Base-by-base conservation (phyloP, 495 filamentous ascomycete species). In the Neurospora sp. region DNA sequence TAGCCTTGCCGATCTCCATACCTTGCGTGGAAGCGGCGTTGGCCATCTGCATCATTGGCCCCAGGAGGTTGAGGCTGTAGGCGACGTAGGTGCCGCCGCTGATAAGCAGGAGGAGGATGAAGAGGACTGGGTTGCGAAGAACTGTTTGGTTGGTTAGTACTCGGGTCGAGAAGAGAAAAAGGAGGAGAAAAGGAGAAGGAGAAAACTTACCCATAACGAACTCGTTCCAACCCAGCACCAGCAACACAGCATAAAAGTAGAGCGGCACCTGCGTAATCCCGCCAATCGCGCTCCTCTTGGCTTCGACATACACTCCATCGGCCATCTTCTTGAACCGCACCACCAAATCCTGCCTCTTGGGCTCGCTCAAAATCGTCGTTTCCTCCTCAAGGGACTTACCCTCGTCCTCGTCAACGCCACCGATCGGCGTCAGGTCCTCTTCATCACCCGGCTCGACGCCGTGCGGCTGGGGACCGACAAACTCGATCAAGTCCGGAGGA, bases 241-340 rank as follows among this genome's bases (percentile, higher is more conserved):
- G 82, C 71, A 99, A 83, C 70, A 98, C 77, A 24, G 89, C 95
- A 76, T 97, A 99, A 80, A 98, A 97, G 81, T 97, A 98, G 71
- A 97, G 79, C 24, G 96, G 96, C 72, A 98, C 92, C 82, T 98
- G 94, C 4, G 93, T 93, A 76, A 99, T 92, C 73, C 95, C 94
- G 59, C 96, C 96, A 78, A 98, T 97, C 40, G 96, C 95, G 82
- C 94, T 93, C 66, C 96, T 88, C 86, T 98, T 98, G 39, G 96
- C 96, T 82, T 99, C 96, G 48, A 99, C 94, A 76, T 95, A 99
- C 3, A 99, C 94, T 0, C 94, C 96, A 79, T 99, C 96, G 19
- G 96, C 96, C 74, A 92, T 93, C 85, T 98, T 97, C 87, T 97
- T 97, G 84, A 99, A 99, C 74, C 96, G 87, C n/a, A 94, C 90